Conservation (phyloP, 1,284 basidiomycete genomes). For the Trichosporon ovoides region DNA sequence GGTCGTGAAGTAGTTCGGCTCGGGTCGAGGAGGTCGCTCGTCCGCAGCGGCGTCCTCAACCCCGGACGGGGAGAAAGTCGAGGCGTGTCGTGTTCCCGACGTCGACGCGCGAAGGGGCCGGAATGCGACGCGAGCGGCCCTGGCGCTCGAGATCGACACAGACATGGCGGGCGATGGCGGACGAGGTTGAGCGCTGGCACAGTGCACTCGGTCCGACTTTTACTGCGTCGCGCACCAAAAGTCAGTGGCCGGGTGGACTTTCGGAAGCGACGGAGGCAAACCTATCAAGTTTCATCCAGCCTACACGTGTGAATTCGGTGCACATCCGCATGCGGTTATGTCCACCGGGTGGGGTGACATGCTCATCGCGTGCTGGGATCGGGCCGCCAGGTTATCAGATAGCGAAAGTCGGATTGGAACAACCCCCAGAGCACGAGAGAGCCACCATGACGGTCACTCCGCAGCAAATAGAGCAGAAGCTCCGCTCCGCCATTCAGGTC, state of each 20-base stretch:
- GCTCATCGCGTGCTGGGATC: neutral
- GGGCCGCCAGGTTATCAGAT: constrained; percentile 10
- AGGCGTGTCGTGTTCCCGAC: neutral
- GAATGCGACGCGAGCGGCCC: no score
- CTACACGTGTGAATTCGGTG: neutral
- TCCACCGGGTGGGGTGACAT: neutral
- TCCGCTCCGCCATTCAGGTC: constrained; percentile 14
- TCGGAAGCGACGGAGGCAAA: neutral
- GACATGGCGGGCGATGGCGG: neutral
- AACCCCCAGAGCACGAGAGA: neutral
- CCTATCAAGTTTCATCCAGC: neutral
- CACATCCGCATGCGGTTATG: neutral
- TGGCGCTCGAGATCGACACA: neutral
- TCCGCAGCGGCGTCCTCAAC: neutral
- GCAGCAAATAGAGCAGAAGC: constrained; percentile 19
- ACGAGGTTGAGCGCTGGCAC: neutral
- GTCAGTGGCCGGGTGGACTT: constrained; percentile 8
- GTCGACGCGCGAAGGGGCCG: no score
- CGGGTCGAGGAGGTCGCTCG: constrained; percentile 39
- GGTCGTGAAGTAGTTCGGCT: constrained; percentile 80
- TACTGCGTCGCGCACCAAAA: constrained; percentile 7
- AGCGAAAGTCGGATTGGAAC: neutral
- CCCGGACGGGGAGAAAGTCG: constrained; percentile 7
- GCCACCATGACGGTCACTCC: constrained; percentile 1
- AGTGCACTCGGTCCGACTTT: constrained; percentile 10